These are phyloP conservation scores for Gentiana dahurica DNA, from an alignment of 257 asterid species.

Conservation along the genomic window DNA sequence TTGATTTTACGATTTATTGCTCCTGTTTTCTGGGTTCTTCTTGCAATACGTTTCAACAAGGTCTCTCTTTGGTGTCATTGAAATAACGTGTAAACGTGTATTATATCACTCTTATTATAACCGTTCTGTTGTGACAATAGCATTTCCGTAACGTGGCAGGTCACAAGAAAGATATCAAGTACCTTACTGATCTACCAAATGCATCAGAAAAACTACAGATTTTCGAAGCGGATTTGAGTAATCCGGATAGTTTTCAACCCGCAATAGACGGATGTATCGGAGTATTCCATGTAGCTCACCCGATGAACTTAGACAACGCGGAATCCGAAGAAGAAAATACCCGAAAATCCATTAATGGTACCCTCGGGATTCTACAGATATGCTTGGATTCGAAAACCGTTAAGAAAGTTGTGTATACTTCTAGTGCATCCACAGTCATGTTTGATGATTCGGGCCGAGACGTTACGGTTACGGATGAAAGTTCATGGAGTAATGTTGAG, in stretches of 20 bases:
- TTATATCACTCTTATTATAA: too few relatives aligned
- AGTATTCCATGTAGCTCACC: conserved; percentile 70
- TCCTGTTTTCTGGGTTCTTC: too few relatives aligned
- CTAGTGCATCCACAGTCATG: conserved; percentile 30
- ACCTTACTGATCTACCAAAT: conserved; percentile 40
- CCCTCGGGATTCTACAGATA: conserved; percentile 29
- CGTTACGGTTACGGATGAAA: conserved; percentile 18
- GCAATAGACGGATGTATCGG: conserved; percentile 59
- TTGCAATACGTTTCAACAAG: too few relatives aligned
- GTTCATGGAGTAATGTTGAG: conserved; percentile 29
- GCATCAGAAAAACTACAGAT: conserved; percentile 43
- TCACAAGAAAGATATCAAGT: conserved; percentile 29
- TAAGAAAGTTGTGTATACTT: conserved; percentile 38
- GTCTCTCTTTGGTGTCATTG: too few relatives aligned
- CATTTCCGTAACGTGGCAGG: conserved; percentile 7
- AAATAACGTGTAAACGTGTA: too few relatives aligned
- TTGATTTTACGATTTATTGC: too few relatives aligned
- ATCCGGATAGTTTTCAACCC: conserved; percentile 32
- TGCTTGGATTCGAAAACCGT: conserved; percentile 45
- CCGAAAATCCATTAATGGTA: conserved; percentile 18
- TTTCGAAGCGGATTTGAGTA: conserved; percentile 48
- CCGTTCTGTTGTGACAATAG: too few relatives aligned
- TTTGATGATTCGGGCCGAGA: conserved; percentile 11
- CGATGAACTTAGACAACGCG: conserved; percentile 34
- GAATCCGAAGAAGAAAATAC: conserved; percentile 37